phyloP scores from a whole-genome alignment of 768 basidiomycete species.

The Suillus alpinus region DNA sequence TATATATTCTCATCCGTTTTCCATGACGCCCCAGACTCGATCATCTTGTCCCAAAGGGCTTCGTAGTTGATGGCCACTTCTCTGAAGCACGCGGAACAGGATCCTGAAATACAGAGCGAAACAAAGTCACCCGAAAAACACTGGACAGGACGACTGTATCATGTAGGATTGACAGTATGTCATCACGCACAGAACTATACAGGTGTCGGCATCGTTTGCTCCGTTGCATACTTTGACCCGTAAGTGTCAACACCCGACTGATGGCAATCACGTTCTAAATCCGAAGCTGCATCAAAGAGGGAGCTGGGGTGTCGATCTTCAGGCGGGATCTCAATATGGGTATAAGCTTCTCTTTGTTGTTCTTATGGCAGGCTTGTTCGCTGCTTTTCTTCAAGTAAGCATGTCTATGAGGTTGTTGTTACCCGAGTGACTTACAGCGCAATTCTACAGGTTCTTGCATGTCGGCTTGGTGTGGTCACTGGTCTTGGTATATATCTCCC shows the following conservation, averaged over 20 bases:
- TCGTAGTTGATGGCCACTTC: neutral
- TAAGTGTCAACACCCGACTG: constrained; percentile 34
- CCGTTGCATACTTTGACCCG: constrained; percentile 89
- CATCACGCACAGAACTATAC: constrained; percentile 63
- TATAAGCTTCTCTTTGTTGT: constrained; percentile 87
- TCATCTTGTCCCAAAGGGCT: no score
- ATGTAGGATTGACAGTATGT: constrained; percentile 29
- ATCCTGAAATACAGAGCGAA: neutral
- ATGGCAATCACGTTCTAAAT: neutral
- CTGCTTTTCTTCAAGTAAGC: constrained; percentile 75
- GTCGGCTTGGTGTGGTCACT: constrained; percentile 78
- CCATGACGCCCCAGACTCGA: neutral
- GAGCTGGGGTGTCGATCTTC: constrained; percentile 91
- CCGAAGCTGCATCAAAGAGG: constrained; percentile 41
- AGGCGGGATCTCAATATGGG: constrained; percentile 81
- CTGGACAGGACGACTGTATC: constrained; percentile 20
- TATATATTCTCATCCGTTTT: neutral
- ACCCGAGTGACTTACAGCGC: constrained; percentile 2
- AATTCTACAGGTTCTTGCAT: constrained; percentile 59
- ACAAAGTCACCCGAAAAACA: neutral
- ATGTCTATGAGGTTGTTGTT: neutral
- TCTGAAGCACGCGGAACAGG: neutral
- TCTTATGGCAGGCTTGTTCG: constrained; percentile 76
- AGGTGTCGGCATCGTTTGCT: constrained; percentile 80
- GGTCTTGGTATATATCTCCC: constrained; percentile 59